Evolutionary conservation across 2,329 filamentous ascomycete genomes (phyloP), one percentile per base, ranked within the genome.

Genomic region (Ophiostoma sp.): DNA sequence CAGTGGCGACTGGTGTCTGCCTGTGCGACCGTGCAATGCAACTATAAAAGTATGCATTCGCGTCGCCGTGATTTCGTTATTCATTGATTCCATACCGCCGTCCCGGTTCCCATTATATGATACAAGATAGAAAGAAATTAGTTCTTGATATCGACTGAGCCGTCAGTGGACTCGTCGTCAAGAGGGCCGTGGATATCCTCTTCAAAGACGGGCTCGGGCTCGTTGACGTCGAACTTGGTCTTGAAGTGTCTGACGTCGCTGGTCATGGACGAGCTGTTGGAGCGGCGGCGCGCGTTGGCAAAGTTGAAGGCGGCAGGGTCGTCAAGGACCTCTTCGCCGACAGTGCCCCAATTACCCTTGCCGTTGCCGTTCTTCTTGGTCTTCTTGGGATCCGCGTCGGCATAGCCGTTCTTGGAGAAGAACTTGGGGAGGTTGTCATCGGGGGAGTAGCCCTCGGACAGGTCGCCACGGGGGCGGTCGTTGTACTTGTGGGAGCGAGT

Each of bases 401-500:
- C 83, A 76, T 90, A 89, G 73, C 94, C 94, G 70, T 87, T 81
- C 82, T 97, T 97, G 79, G 87, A 92, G 78, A 98, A 98, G 86
- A 91, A 98, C 76, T 93, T 92, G 76, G 95, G 94, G 41, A 96
- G 81, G 75, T 89, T 85, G 73, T 95, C 90, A 72, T 90, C 84
- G 68, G 87, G 83, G 77, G 90, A 91, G 27, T 45, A 55, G 2
- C 49, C 40, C 75, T 95, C 90, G 73, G 89, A 89, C 73, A 92
- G 81, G 76, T 85, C 90, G 75, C 87, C 87, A 82, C 97, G 91
- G 84, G 96, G 90, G 81, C 93, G 93, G 80, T 96, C 92, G 82
- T 93, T 96, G 83, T 85, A 87, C 84, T 98, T 99, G 87, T 94
- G 92, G 73, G 94, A 96, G 79, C 95, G 94, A 83, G 95, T 97